These are phyloP conservation scores for Penicillium palitans DNA, from an alignment of 2,329 filamentous ascomycete genomes.

Conservation along the genomic window DNA sequence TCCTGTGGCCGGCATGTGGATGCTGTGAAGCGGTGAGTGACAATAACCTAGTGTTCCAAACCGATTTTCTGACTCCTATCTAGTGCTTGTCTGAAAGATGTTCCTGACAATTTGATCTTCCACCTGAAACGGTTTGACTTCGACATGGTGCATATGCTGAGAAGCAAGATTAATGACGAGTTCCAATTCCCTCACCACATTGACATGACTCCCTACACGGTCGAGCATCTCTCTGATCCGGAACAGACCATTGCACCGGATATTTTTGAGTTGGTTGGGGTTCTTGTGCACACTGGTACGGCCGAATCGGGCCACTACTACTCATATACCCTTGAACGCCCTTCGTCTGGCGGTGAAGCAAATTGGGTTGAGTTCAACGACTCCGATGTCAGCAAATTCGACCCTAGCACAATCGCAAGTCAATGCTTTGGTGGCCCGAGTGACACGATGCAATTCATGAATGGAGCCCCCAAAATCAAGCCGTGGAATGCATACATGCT, in stretches of 20 bases:
- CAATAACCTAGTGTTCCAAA: background rate
- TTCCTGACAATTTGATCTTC: constrained; percentile 92
- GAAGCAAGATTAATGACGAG: constrained; percentile 92
- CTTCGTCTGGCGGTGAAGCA: constrained; percentile 49
- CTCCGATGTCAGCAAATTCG: constrained; percentile 74
- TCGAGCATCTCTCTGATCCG: constrained; percentile 74
- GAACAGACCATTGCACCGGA: constrained; percentile 62
- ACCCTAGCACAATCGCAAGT: constrained; percentile 69
- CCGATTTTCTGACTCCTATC: constrained; percentile 16
- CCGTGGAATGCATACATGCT: constrained; percentile 92
- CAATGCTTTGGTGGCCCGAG: constrained; percentile 78
- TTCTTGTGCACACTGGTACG: constrained; percentile 89
- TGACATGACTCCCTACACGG: constrained; percentile 85
- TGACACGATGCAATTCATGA: constrained; percentile 52
- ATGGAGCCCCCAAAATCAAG: constrained; percentile 59
- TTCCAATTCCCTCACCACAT: constrained; percentile 84
- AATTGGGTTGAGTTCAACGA: constrained; percentile 95
- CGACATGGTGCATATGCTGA: constrained; percentile 64
- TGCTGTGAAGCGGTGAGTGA: constrained; percentile 74
- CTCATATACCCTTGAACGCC: constrained; percentile 84
- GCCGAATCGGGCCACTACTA: constrained; percentile 97
- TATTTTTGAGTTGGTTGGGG: constrained; percentile 88
- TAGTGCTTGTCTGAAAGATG: constrained; percentile 84
- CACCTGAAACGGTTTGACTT: constrained; percentile 70
- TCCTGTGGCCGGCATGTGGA: constrained; percentile 86